phyloP scores from a whole-genome alignment of 768 basidiomycete species.

The Lepiota venenata region DNA sequence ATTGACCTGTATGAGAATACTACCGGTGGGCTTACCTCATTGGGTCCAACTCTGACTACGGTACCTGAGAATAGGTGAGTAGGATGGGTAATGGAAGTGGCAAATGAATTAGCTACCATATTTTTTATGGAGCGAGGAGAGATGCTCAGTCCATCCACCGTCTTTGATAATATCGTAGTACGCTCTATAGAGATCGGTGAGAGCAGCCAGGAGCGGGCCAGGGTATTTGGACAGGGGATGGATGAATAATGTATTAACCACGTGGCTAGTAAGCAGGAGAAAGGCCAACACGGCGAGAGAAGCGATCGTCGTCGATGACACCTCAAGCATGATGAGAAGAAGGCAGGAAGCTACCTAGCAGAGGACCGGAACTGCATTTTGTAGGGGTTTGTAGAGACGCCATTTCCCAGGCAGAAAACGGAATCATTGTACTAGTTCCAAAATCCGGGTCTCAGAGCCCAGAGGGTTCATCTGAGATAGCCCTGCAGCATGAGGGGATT shows the following conservation, averaged over 20 bases:
- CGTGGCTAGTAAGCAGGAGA: neutral
- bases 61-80: constrained; percentile 22
- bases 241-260: constrained; percentile 18
- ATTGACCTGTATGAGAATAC: neutral
- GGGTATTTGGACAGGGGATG: constrained; percentile 29
- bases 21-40: constrained; percentile 27
- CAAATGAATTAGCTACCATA: constrained; percentile 27
- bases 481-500: too few species aligned
- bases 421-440: too few species aligned
- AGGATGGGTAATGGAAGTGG: neutral
- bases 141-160: constrained; percentile 33
- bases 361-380: neutral
- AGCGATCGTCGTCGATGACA: neutral
- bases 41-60: constrained; percentile 34
- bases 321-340: neutral
- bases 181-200: constrained; percentile 29
- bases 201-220: constrained; percentile 30
- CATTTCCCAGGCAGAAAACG: neutral
- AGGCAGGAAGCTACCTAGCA: neutral
- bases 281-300: neutral
- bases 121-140: constrained; percentile 29
- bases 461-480: too few species aligned
- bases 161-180: constrained; percentile 33
- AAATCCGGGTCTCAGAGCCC: too few species aligned
- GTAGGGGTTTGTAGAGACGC: neutral